Evolutionary conservation across 805 yeast genomes (phyloP).

Genomic region (Monosporozyma yasuniensis): DNA sequence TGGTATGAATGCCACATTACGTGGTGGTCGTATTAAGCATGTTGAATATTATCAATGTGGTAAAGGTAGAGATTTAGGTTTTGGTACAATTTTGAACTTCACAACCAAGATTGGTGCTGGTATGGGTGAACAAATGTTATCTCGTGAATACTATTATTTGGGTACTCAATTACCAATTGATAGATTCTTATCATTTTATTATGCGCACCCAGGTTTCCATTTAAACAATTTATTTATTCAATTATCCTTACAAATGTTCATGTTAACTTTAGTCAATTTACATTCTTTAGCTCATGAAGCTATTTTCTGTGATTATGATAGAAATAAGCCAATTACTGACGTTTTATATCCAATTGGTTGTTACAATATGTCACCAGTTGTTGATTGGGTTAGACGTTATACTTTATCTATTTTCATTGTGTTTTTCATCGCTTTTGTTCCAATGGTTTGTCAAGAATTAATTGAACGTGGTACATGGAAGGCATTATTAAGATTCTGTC

Average conservation of each 20-base stretch:
- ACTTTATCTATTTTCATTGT: constrained; percentile 75
- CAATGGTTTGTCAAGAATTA: constrained; percentile 69
- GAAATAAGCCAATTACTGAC: constrained; percentile 59
- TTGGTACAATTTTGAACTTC: constrained; percentile 77
- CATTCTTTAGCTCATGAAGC: constrained; percentile 68
- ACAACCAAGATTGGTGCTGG: constrained; percentile 88
- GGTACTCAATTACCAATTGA: constrained; percentile 76
- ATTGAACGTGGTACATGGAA: constrained; percentile 77
- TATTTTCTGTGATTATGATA: constrained; percentile 58
- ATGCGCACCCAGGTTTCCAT: constrained; percentile 84
- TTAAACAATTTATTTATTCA: constrained; percentile 72
- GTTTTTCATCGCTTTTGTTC: constrained; percentile 71
- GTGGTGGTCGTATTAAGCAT: constrained; percentile 85
- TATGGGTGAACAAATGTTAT: constrained; percentile 85
- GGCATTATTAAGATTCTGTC: constrained; percentile 57
- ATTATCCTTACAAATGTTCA: constrained; percentile 62
- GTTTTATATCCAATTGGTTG: constrained; percentile 59
- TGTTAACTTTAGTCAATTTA: constrained; percentile 61
- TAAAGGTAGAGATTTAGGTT: constrained; percentile 83
- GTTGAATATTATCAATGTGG: constrained; percentile 87
- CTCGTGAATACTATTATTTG: constrained; percentile 73
- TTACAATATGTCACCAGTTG: constrained; percentile 61
- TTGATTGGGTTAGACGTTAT: constrained; percentile 77
- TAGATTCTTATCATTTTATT: constrained; percentile 72
- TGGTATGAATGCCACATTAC: constrained; percentile 72